Evolutionary conservation across 1,284 basidiomycete genomes (phyloP).

Genomic region (Ustilago loliicola): DNA sequence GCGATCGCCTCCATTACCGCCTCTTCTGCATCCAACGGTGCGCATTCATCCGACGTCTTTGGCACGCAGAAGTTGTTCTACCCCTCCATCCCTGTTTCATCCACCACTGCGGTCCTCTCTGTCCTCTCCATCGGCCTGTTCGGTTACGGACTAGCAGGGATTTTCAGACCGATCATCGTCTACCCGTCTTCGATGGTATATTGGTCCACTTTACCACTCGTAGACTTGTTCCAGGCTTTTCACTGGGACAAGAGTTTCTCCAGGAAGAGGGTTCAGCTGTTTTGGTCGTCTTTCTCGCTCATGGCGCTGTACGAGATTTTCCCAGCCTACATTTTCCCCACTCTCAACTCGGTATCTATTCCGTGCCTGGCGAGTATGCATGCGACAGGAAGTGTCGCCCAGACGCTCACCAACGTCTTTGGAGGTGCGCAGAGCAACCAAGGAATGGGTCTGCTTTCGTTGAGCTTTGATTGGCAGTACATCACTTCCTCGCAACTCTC

Average conservation of each 20-base stretch:
- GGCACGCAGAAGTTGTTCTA: conserved; percentile 54
- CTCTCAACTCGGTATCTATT: conserved; percentile 65
- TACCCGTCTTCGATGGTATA: conserved; percentile 70
- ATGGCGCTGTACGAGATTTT: conserved; percentile 64
- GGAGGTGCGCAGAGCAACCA: conserved; percentile 59
- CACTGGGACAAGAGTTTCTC: conserved; percentile 69
- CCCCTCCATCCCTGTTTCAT: conserved; percentile 14
- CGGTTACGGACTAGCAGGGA: conserved; percentile 76
- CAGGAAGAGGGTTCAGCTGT: conserved; percentile 75
- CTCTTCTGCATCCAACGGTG: conserved; percentile 70
- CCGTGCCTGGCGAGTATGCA: conserved; percentile 75
- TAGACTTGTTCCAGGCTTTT: conserved; percentile 63
- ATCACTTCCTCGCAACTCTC: conserved; percentile 53
- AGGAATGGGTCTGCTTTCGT: conserved; percentile 59
- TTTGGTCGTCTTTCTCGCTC: conserved; percentile 74
- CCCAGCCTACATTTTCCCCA: conserved; percentile 73
- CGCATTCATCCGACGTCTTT: conserved; percentile 26
- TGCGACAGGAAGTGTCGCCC: conserved; percentile 65
- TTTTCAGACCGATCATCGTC: conserved; percentile 43
- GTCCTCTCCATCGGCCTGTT: conserved; percentile 79
- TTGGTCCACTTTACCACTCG: conserved; percentile 61
- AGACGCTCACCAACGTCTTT: conserved; percentile 64
- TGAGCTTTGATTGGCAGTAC: conserved; percentile 62
- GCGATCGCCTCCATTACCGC: conserved; percentile 77
- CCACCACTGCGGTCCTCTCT: conserved; percentile 76